Conservation (phyloP, 148 eudicot species). For the Dysphania ambrosioides region DNA sequence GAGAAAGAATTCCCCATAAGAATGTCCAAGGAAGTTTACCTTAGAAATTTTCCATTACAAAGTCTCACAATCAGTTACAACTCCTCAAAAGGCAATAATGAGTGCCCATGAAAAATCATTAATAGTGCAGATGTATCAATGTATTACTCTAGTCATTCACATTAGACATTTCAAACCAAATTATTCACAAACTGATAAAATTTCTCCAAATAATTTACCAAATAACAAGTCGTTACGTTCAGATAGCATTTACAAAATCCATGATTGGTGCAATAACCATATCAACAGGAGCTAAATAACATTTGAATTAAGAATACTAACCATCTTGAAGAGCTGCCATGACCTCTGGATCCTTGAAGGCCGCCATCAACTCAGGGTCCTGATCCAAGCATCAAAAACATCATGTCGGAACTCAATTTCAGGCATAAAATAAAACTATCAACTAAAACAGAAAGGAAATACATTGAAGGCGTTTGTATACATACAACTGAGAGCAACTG, state of each 20-base stretch:
- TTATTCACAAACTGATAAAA: background rate
- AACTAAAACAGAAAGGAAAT: background rate
- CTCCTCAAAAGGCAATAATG: background rate
- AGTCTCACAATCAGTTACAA: background rate
- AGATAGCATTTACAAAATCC: background rate
- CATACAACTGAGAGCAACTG: background rate
- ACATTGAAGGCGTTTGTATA: background rate
- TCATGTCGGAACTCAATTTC: background rate
- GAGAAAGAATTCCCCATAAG: background rate
- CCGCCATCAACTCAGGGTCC: conserved; percentile 98
- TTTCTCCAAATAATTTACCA: background rate
- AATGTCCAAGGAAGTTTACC: background rate
- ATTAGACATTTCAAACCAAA: background rate
- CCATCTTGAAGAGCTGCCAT: conserved; percentile 99
- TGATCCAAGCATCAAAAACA: conserved; percentile 28
- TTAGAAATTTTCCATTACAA: background rate
- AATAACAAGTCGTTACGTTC: background rate
- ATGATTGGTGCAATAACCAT: background rate
- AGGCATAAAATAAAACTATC: background rate
- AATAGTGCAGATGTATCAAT: background rate
- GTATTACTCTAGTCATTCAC: background rate
- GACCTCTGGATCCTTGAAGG: conserved; percentile 92
- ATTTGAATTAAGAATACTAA: conserved; percentile 32
- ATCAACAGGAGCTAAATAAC: background rate
- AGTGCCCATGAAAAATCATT: background rate